phyloP scores from a whole-genome alignment of 2,329 filamentous ascomycete genomes.

The Colletotrichum tanaceti region DNA sequence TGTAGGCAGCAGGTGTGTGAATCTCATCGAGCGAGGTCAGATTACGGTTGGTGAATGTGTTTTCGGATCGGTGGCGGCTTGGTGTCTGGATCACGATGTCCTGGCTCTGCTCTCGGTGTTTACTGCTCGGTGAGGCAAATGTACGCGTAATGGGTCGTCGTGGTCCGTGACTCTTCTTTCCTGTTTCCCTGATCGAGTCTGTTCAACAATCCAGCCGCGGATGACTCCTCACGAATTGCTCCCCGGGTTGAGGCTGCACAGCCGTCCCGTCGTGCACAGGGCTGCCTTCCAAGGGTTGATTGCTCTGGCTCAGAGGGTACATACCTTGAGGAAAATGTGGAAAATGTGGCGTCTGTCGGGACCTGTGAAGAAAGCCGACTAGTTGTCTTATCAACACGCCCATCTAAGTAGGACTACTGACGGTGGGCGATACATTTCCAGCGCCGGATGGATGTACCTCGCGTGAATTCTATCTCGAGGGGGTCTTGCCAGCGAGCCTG shows the following conservation, averaged over 20 bases:
- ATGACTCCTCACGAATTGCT: too few relatives aligned
- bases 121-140: neutral
- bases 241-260: neutral
- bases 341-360: too few relatives aligned
- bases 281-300: neutral
- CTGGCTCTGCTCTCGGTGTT: too few relatives aligned
- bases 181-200: neutral
- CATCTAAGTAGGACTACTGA: too few relatives aligned
- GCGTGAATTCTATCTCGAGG: neutral
- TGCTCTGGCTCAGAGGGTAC: neutral
- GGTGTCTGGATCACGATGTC: neutral
- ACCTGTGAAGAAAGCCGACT: neutral
- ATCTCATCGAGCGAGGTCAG: neutral
- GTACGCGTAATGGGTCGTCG: neutral
- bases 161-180: neutral
- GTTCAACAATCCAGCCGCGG: too few relatives aligned
- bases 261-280: neutral
- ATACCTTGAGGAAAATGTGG: neutral
- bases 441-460: neutral
- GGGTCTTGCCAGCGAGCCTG: neutral
- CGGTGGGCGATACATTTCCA: neutral
- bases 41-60: too few relatives aligned
- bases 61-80: neutral
- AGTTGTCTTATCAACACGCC: too few relatives aligned
- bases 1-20: constrained; percentile 1